Percentiles rank a stretch among this genome's conserved stretches.
These are phyloP conservation scores for Gentiana straminea DNA, from an alignment of 257 asterid genomes.

Conservation along the genomic window DNA sequence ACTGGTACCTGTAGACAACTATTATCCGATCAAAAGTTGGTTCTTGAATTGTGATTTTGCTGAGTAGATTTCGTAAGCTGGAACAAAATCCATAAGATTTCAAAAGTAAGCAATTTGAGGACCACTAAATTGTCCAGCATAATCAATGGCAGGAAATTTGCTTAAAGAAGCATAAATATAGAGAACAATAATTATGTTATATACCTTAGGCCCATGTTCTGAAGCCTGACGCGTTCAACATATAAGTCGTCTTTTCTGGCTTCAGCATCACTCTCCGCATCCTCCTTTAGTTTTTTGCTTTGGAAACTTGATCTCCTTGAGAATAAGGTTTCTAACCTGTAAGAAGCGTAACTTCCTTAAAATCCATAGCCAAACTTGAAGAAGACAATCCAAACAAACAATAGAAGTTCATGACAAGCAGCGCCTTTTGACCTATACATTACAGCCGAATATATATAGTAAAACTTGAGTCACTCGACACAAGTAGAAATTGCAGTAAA, in stretches of 20 bases:
- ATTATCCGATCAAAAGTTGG: conserved; percentile 97
- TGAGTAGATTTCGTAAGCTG: conserved; percentile 65
- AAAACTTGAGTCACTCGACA: too few species aligned
- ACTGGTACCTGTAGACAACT: conserved; percentile 82
- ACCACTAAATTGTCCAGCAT: too few species aligned
- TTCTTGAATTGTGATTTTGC: conserved; percentile 78
- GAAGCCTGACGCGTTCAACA: conserved; percentile 89
- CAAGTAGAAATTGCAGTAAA: too few species aligned
- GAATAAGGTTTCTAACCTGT: conserved; percentile 53
- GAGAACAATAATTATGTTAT: too few species aligned
- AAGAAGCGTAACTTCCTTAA: background rate
- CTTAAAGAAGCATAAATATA: too few species aligned
- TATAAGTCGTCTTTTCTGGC: conserved; percentile 35
- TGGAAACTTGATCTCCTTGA: conserved; percentile 43
- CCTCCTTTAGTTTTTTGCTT: conserved; percentile 32
- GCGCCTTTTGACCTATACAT: too few species aligned
- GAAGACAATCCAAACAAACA: too few species aligned
- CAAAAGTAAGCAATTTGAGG: too few species aligned
- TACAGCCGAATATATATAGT: too few species aligned
- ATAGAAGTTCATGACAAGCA: too few species aligned
- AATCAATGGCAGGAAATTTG: too few species aligned
- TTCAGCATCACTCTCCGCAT: conserved; percentile 40
- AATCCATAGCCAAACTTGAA: background rate
- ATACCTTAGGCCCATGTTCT: conserved; percentile 84
- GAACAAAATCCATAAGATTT: conserved; percentile 9